phyloP scores from a whole-genome alignment of 2,329 filamentous ascomycete genomes.

The Diplodia scrobiculata region DNA sequence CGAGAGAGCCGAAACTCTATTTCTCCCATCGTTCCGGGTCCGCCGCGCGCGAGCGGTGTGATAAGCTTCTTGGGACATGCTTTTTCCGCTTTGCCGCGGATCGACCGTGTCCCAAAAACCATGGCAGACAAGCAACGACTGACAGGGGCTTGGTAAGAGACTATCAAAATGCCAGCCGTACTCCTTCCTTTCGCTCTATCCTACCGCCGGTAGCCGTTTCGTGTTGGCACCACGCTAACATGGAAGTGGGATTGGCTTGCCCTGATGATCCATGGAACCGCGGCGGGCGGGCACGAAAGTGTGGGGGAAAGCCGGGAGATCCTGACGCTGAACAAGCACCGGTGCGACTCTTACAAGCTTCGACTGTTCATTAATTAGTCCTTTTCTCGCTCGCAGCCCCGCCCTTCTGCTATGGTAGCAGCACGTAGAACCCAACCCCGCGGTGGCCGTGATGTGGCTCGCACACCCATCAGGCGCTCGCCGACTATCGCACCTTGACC shows the following conservation, averaged over 20 bases:
- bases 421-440: no score
- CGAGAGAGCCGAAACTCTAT: neutral
- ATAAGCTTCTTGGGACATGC: neutral
- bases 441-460: no score
- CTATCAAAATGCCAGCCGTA: neutral
- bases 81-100: neutral
- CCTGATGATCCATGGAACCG: neutral
- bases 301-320: neutral
- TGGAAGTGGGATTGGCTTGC: neutral
- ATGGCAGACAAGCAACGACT: neutral
- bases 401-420: no score
- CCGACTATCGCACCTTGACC: no score
- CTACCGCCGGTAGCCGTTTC: neutral
- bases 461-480: no score
- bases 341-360: neutral
- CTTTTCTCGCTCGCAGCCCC: neutral
- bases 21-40: neutral
- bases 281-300: neutral
- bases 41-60: conserved; percentile 6
- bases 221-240: neutral
- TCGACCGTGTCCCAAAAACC: neutral
- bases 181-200: neutral
- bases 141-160: neutral
- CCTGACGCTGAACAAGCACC: neutral
- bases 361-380: neutral